Evolutionary conservation across 2,329 filamentous ascomycete species (phyloP).

Genomic region (Aureobasidium pullulans): DNA sequence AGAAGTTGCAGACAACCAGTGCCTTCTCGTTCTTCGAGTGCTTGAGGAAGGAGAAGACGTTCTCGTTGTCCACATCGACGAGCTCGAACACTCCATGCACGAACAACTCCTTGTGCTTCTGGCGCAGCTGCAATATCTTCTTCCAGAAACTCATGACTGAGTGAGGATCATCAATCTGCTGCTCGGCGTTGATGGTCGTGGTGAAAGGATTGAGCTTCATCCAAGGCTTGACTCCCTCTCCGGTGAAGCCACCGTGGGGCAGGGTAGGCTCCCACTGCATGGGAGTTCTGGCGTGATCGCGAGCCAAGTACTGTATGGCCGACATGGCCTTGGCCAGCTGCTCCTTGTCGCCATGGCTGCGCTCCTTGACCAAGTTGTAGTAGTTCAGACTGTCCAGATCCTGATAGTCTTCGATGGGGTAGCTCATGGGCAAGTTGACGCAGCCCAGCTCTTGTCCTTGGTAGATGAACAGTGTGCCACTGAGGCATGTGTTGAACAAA

Average conservation of each 20-base stretch:
- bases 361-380: conserved; percentile 39
- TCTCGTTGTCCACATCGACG: not conserved
- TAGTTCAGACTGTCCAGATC: conserved; percentile 46
- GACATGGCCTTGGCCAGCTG: conserved; percentile 16
- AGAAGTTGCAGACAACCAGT: conserved; percentile 10
- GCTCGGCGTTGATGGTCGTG: conserved; percentile 50
- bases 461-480: conserved; percentile 52
- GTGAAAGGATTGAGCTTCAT: conserved; percentile 60
- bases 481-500: conserved; percentile 15
- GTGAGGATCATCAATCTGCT: conserved; percentile 43
- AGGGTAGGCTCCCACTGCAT: conserved; percentile 56
- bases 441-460: conserved; percentile 62
- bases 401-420: conserved; percentile 37
- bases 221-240: conserved; percentile 51
- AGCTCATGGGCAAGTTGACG: conserved; percentile 51
- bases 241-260: conserved; percentile 56
- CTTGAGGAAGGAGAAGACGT: conserved; percentile 11
- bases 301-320: conserved; percentile 45
- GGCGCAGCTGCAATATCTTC: conserved; percentile 19
- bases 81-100: conserved; percentile 20
- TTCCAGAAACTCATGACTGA: conserved; percentile 54
- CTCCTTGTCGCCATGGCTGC: conserved; percentile 26
- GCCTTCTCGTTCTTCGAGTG: not conserved
- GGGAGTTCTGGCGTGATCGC: conserved; percentile 62
- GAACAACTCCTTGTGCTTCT: conserved; percentile 19